These are phyloP conservation scores for Backusella tarrabulga DNA, from an alignment of 192 early-diverging fungal species.

Conservation along the genomic window DNA sequence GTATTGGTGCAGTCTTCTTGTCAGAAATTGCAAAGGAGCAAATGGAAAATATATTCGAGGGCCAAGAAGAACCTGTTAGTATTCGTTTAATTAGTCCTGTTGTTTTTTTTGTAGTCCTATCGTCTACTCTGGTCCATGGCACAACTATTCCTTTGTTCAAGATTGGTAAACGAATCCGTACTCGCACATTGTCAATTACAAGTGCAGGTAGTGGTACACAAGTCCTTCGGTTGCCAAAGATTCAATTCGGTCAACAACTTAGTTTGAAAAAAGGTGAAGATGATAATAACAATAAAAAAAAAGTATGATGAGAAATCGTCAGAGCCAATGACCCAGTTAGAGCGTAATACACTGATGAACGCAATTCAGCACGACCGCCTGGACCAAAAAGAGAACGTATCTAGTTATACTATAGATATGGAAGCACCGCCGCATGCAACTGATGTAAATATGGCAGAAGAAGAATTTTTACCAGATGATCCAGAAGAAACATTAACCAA, in stretches of 20 bases:
- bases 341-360: slow-evolving; percentile 26
- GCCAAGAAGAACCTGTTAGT: slow-evolving; percentile 4
- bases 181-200: slow-evolving; percentile 36
- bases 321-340: slow-evolving; percentile 12
- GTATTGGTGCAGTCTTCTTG: slow-evolving; percentile 52
- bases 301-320: slow-evolving; percentile 6
- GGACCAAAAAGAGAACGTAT: not conserved
- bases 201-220: slow-evolving; percentile 27
- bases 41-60: slow-evolving; percentile 22
- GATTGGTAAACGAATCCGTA: slow-evolving; percentile 49
- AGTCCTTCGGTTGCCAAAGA: slow-evolving; percentile 29
- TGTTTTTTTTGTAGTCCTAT: slow-evolving; percentile 71
- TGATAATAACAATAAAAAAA: not conserved
- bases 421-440: not conserved
- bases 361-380: slow-evolving; percentile 9
- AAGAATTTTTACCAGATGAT: slow-evolving; percentile 31
- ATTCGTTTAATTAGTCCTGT: slow-evolving; percentile 49
- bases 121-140: slow-evolving; percentile 83
- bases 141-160: slow-evolving; percentile 78
- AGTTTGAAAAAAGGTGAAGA: slow-evolving; percentile 2
- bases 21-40: slow-evolving; percentile 44
- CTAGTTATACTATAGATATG: slow-evolving; percentile 18
- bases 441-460: slow-evolving; percentile 25
- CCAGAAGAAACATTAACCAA: slow-evolving; percentile 4
- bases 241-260: slow-evolving; percentile 30